phyloP scores from a whole-genome alignment of 2,329 filamentous ascomycete genomes.

The Exophiala calicioides region DNA sequence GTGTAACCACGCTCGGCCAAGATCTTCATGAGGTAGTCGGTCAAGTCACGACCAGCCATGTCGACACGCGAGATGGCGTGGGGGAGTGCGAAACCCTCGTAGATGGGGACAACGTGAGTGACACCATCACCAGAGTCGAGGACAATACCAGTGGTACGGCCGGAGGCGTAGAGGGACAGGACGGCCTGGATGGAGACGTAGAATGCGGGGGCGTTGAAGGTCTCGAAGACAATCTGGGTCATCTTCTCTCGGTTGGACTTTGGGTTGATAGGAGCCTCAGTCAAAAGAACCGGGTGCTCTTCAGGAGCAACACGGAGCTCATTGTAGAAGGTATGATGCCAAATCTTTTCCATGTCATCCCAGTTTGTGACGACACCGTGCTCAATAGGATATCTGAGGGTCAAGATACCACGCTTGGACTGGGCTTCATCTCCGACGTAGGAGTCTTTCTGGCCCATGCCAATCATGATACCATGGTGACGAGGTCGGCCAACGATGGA shows the following conservation, averaged over 20 bases:
- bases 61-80: slow-evolving; percentile 99
- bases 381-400: slow-evolving; percentile 98
- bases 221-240: slow-evolving; percentile 99
- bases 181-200: slow-evolving; percentile 99
- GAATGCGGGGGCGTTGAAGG: slow-evolving; percentile 99
- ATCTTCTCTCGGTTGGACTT: slow-evolving; percentile 99
- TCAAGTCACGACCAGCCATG: slow-evolving; percentile 99
- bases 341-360: slow-evolving; percentile 99
- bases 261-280: slow-evolving; percentile 99
- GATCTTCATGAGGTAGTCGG: slow-evolving; percentile 99
- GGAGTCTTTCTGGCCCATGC: slow-evolving; percentile 99
- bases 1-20: slow-evolving; percentile 98
- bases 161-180: slow-evolving; percentile 97
- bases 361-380: slow-evolving; percentile 99
- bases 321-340: slow-evolving; percentile 99
- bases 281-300: slow-evolving; percentile 99
- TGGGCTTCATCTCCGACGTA: slow-evolving; percentile 99
- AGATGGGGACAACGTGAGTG: slow-evolving; percentile 99
- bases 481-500: slow-evolving; percentile 99
- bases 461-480: slow-evolving; percentile 99
- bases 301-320: slow-evolving; percentile 99
- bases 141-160: slow-evolving; percentile 99
- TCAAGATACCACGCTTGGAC: slow-evolving; percentile 99
- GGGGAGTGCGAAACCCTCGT: slow-evolving; percentile 99
- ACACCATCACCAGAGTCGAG: slow-evolving; percentile 99